Evolutionary conservation across 2,329 filamentous ascomycete species (phyloP), one percentile per base, ranked within the genome.

Genomic region (Aureobasidium vineae): DNA sequence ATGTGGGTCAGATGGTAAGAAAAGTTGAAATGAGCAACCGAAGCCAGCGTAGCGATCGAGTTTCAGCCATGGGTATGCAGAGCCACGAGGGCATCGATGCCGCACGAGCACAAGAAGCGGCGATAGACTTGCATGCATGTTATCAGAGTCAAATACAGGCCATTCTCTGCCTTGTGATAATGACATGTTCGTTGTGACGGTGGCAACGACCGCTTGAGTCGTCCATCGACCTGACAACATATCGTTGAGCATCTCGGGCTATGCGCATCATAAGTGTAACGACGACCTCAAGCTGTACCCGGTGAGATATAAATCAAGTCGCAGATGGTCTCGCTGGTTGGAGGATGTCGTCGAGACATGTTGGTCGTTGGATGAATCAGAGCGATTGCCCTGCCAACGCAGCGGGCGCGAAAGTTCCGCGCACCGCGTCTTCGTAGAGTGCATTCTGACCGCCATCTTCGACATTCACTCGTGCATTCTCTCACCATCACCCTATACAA

Each of bases 351-450:
- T 56, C 33, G 33, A 33, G 47, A 31, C 26, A 31, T 40, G 13
- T 7, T 19, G 2, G 11, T 40, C 11, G 52, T 38, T 40, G 52
- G 15, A 3, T 54, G 50, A 11, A 23, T 28, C 7, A 5, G 36
- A 28, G 6, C 33, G 13, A 61, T 61, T 49, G 57, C n/a, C 57
- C 19, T 21, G 57, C 41, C 57, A 61, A 61, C 57, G 33, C 33
- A 36, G 33, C 26, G n/a, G 33, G 23, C 41, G 43, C 43, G 57
- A 7, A 5, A 38, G 11, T 49, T 36, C 49, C 57, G 57, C 31
- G 57, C 13, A 36, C 19, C 57, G 57, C 57, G 57, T 36, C 33
- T 36, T 13, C 33, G 33, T 36, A 28, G 13, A 26, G 40, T 33
- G 54, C 21, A 33, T 33, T 41, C 16, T 41, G 57, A 49, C 28